A percentile compares a stretch with the other conserved stretches of the same genome.
Conservation (phyloP, 768 basidiomycete species). For the Boletus eberwhitei region DNA sequence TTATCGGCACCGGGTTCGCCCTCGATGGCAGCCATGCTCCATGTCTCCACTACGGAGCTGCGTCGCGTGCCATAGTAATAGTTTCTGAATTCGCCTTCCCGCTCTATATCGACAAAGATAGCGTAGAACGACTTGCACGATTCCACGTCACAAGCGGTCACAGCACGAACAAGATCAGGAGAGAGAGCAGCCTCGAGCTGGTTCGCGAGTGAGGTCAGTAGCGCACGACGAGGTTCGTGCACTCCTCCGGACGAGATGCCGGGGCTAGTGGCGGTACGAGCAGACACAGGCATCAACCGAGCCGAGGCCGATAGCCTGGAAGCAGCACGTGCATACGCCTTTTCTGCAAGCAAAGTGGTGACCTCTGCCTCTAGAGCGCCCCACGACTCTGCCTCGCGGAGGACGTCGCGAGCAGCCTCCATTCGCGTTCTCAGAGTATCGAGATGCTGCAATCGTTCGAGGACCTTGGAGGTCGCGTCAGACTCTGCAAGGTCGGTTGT, state of each 20-base stretch:
- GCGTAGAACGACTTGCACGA: conserved; percentile 75
- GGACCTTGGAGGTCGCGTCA: conserved; percentile 56
- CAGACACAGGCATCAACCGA: conserved; percentile 87
- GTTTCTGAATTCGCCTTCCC: conserved; percentile 88
- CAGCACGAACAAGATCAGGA: conserved; percentile 84
- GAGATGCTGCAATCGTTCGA: conserved; percentile 76
- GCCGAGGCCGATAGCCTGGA: conserved; percentile 86
- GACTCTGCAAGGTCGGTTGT: conserved; percentile 3
- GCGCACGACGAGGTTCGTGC: conserved; percentile 77
- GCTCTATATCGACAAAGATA: conserved; percentile 88
- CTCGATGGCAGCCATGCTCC: conserved; percentile 58
- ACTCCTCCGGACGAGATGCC: conserved; percentile 13
- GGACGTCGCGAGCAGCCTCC: conserved; percentile 85
- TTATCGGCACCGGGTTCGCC: conserved; percentile 39
- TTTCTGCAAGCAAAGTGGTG: conserved; percentile 74
- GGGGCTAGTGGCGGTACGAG: conserved; percentile 71
- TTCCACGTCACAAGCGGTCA: conserved; percentile 72
- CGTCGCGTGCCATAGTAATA: conserved; percentile 91
- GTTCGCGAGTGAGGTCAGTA: conserved; percentile 93
- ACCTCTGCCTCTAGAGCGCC: conserved; percentile 92
- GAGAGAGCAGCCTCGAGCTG: conserved; percentile 91
- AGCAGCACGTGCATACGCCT: conserved; percentile 86
- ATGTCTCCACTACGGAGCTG: conserved; percentile 57
- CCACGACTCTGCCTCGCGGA: conserved; percentile 97
- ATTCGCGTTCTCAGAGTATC: conserved; percentile 83